Conservation (phyloP, 495 filamentous ascomycete genomes). For the Cercophora samala region DNA sequence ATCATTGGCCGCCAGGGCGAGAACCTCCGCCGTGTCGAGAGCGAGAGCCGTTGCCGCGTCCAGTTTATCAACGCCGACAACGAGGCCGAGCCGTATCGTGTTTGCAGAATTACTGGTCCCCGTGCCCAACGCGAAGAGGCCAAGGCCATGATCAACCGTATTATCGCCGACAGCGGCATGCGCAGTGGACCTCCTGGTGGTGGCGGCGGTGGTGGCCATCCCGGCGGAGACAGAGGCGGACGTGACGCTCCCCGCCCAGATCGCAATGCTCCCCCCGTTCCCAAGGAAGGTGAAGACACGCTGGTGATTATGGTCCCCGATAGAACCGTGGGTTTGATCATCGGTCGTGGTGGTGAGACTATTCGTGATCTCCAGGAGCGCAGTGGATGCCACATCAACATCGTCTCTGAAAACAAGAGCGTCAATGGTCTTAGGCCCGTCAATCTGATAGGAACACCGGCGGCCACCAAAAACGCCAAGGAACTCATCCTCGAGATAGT, state of each 20-base stretch:
- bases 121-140: constrained; percentile 64
- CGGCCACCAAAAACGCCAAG: constrained; percentile 65
- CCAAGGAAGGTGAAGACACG: constrained; percentile 68
- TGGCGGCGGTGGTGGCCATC: constrained; percentile 21
- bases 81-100: constrained; percentile 62
- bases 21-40: constrained; percentile 73
- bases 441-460: constrained; percentile 71
- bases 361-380: constrained; percentile 86
- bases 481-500: constrained; percentile 83
- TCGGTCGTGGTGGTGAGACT: constrained; percentile 79
- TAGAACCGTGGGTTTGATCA: constrained; percentile 79
- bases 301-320: constrained; percentile 89
- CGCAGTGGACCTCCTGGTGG: constrained; percentile 43
- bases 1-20: constrained; percentile 84
- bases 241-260: constrained; percentile 15
- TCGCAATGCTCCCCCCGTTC: constrained; percentile 41
- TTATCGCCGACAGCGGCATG: constrained; percentile 79
- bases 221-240: constrained; percentile 26
- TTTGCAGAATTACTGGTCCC: constrained; percentile 73
- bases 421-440: constrained; percentile 79
- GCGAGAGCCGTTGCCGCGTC: constrained; percentile 69
- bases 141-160: constrained; percentile 69
- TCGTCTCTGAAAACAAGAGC: constrained; percentile 80
- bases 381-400: constrained; percentile 83
- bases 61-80: constrained; percentile 73